Conservation (phyloP, 2,329 filamentous ascomycete species). For the Sclerotinia subarctica region DNA sequence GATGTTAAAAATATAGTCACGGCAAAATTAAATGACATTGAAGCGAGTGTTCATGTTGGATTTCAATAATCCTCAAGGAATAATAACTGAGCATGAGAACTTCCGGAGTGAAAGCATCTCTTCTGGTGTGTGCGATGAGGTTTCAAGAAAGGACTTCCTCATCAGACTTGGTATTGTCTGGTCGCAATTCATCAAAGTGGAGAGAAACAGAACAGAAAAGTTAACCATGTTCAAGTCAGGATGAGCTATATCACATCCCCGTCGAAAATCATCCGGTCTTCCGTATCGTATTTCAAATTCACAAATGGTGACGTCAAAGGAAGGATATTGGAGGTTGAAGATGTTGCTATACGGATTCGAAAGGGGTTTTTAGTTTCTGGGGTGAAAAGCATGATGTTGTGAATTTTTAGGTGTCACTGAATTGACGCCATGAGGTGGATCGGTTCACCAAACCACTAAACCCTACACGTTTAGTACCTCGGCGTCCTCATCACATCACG, state of each 20-base stretch:
- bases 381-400: not conserved
- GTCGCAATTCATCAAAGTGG: not conserved
- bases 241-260: not conserved
- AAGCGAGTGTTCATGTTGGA: not conserved
- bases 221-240: not conserved
- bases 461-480: not conserved
- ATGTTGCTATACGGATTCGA: not conserved
- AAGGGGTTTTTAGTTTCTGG: no score
- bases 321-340: not conserved
- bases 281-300: not conserved
- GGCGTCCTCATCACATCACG: not conserved
- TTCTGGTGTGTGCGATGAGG: not conserved
- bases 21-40: not conserved
- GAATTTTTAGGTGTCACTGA: not conserved
- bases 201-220: not conserved
- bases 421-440: not conserved
- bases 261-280: not conserved
- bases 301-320: not conserved
- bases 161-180: not conserved
- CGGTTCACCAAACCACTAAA: not conserved
- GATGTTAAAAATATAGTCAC: not conserved
- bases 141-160: not conserved
- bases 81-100: not conserved
- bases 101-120: not conserved
- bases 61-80: not conserved